Evolutionary conservation across 306 rosid genomes (phyloP).

Genomic region (Ammopiptanthus mongolicus): DNA sequence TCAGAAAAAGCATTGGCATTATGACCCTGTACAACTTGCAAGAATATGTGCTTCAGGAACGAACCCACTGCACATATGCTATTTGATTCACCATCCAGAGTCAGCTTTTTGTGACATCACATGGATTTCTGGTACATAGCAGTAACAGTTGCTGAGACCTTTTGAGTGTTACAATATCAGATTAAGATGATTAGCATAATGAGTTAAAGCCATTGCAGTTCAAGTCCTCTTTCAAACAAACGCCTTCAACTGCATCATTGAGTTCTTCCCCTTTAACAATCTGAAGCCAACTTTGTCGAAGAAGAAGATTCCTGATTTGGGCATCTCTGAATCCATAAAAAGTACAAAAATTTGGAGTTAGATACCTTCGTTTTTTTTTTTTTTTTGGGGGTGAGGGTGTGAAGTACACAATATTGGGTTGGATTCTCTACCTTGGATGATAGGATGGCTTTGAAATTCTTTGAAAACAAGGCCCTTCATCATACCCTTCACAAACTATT

Average conservation of each 20-base stretch:
- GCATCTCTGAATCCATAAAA: constrained; percentile 37
- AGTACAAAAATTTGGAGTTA: not conserved
- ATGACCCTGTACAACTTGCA: not conserved
- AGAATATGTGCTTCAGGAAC: constrained; percentile 17
- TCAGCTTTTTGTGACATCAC: not conserved
- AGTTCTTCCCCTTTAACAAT: constrained; percentile 44
- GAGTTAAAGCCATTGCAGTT: constrained; percentile 66
- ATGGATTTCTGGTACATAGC: not conserved
- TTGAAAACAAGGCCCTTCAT: constrained; percentile 71
- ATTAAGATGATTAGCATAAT: constrained; percentile 1
- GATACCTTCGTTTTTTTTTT: not conserved
- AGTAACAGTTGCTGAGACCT: not conserved
- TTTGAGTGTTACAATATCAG: not conserved
- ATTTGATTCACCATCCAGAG: constrained; percentile 7
- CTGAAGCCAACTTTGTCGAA: constrained; percentile 52
- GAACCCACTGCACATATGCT: constrained; percentile 6
- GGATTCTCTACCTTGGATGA: constrained; percentile 40
- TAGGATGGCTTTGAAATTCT: constrained; percentile 35
- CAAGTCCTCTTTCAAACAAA: constrained; percentile 38
- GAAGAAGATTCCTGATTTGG: constrained; percentile 43
- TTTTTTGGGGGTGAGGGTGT: not conserved
- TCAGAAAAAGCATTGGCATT: not conserved
- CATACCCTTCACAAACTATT: constrained; percentile 72
- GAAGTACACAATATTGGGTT: not conserved
- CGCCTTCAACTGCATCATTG: constrained; percentile 37